phyloP scores from a whole-genome alignment of 2,329 filamentous ascomycete genomes.

The Didymosphaeria variabile region DNA sequence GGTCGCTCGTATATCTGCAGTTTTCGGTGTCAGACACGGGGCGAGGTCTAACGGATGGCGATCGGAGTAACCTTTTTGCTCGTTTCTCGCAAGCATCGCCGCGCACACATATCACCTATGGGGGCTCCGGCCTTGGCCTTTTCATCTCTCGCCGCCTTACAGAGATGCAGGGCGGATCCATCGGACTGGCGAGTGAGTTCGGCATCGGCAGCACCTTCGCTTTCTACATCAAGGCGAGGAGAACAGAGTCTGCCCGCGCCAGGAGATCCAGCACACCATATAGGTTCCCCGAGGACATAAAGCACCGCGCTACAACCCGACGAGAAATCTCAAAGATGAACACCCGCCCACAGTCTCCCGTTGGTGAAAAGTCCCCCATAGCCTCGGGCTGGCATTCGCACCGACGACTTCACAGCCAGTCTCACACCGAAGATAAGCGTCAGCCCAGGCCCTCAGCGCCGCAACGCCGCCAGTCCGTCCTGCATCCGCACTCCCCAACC shows the following conservation, averaged over 20 bases:
- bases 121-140: constrained; percentile 46
- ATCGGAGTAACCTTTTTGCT: constrained; percentile 46
- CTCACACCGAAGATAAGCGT: neutral
- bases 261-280: constrained; percentile 10
- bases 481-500: constrained; percentile 8
- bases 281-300: constrained; percentile 20
- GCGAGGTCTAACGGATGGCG: constrained; percentile 48
- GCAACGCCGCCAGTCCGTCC: constrained; percentile 10
- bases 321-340: constrained; percentile 17
- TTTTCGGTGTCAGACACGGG: constrained; percentile 52
- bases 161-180: constrained; percentile 43
- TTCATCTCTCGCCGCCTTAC: constrained; percentile 42
- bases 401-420: neutral
- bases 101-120: constrained; percentile 50
- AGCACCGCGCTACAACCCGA: constrained; percentile 13
- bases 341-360: neutral
- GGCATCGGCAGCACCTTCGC: constrained; percentile 42
- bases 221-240: constrained; percentile 43
- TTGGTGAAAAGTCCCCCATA: neutral
- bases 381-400: neutral
- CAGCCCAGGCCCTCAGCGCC: neutral
- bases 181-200: constrained; percentile 36
- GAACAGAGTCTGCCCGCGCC: neutral
- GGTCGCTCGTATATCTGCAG: constrained; percentile 48
- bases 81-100: constrained; percentile 45